These are phyloP conservation scores for Wickerhamomyces silvicola DNA, from an alignment of 805 yeast species.

Conservation along the genomic window DNA sequence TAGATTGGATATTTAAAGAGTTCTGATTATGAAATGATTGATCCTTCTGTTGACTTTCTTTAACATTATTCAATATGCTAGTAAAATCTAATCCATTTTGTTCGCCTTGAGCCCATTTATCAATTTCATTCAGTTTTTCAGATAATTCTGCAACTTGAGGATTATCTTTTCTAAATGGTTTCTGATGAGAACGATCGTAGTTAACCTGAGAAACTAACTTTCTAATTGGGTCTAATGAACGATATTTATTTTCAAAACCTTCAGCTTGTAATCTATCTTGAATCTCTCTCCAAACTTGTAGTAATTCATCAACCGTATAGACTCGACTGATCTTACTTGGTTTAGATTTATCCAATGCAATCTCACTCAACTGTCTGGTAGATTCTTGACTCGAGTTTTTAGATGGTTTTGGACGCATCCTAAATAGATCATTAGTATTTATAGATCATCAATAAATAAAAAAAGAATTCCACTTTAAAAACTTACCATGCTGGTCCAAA, in stretches of 20 bases:
- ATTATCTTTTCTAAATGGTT: constrained; percentile 2
- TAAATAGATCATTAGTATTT: constrained; percentile 10
- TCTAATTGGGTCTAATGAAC: constrained; percentile 24
- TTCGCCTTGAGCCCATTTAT: constrained; percentile 16
- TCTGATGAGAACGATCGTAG: constrained; percentile 9
- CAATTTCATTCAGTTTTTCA: constrained; percentile 13
- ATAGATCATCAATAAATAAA: background rate
- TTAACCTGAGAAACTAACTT: constrained; percentile 16
- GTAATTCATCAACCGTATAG: constrained; percentile 47
- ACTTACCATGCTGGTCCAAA: constrained; percentile 28
- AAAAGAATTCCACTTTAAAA: background rate
- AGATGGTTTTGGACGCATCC: constrained; percentile 28
- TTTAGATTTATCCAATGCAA: background rate
- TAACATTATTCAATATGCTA: constrained; percentile 16
- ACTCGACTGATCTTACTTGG: constrained; percentile 34
- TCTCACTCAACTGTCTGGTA: constrained; percentile 1
- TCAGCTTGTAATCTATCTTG: constrained; percentile 23
- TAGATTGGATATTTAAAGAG: constrained; percentile 6
- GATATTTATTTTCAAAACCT: constrained; percentile 25
- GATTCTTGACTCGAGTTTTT: constrained; percentile 8
- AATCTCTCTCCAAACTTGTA: constrained; percentile 43
- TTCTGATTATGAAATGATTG: constrained; percentile 3
- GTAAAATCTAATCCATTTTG: constrained; percentile 19
- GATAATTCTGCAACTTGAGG: constrained; percentile 9
- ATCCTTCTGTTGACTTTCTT: background rate